phyloP scores from a whole-genome alignment of 352 stramenopile species.

The Pythium dissimile region DNA sequence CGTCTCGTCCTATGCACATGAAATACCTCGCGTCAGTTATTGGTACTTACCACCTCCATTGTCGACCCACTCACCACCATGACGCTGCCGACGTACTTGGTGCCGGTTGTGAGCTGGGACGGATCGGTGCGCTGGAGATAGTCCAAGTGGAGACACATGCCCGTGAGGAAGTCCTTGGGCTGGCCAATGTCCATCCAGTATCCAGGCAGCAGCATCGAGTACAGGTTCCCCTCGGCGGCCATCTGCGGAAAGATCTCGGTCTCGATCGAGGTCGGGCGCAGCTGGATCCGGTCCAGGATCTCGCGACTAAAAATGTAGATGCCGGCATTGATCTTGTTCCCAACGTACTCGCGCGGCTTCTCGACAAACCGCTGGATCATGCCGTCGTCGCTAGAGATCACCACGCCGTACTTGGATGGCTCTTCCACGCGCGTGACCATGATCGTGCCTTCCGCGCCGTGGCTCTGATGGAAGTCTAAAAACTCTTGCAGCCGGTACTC shows the following conservation, averaged over 20 bases:
- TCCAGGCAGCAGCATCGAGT: conserved; percentile 77
- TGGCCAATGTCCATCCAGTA: conserved; percentile 93
- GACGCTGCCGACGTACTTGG: conserved; percentile 83
- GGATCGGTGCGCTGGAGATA: conserved; percentile 53
- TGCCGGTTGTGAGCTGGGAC: conserved; percentile 45
- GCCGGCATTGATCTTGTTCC: conserved; percentile 89
- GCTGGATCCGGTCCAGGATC: conserved; percentile 80
- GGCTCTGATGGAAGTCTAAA: conserved; percentile 72
- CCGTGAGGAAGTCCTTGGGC: conserved; percentile 87
- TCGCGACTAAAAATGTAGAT: conserved; percentile 90
- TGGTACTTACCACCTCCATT: no score
- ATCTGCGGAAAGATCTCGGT: conserved; percentile 90
- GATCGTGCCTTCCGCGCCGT: conserved; percentile 81
- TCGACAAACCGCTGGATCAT: conserved; percentile 89
- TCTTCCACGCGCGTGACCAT: conserved; percentile 82
- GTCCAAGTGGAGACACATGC: conserved; percentile 84
- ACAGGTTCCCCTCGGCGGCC: conserved; percentile 84
- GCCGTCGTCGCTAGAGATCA: conserved; percentile 70
- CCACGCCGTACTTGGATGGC: conserved; percentile 88
- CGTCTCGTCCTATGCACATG: conserved; percentile 47
- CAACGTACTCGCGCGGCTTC: conserved; percentile 87
- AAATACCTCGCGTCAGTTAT: background rate
- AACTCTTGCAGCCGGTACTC: conserved; percentile 79
- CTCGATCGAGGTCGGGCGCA: conserved; percentile 89
- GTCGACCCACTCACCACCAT: conserved; percentile 56